Evolutionary conservation across 2,329 filamentous ascomycete genomes (phyloP).

Genomic region (Dactylellina drechsleri): DNA sequence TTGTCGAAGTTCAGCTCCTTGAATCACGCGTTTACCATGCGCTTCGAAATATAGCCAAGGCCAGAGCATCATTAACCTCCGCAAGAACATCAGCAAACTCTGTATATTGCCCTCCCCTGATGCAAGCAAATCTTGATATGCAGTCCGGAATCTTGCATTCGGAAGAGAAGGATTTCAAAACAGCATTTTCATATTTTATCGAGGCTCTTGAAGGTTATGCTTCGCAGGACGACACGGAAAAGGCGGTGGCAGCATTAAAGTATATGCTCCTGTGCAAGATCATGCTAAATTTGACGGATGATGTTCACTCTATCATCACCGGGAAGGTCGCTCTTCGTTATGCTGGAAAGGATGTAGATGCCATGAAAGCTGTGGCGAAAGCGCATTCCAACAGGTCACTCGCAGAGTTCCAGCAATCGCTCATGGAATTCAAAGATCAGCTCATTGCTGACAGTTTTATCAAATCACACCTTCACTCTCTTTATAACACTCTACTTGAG

Average conservation of each 20-base stretch:
- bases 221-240: slow-evolving; percentile 83
- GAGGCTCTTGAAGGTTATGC: slow-evolving; percentile 98
- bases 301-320: slow-evolving; percentile 92
- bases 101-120: slow-evolving; percentile 92
- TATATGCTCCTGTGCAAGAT: slow-evolving; percentile 99
- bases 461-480: slow-evolving; percentile 90
- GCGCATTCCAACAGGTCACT: slow-evolving; percentile 94
- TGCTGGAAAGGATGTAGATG: slow-evolving; percentile 92
- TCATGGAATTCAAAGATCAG: slow-evolving; percentile 90
- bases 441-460: slow-evolving; percentile 95
- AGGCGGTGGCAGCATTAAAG: slow-evolving; percentile 96
- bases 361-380: slow-evolving; percentile 98
- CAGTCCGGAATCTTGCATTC: slow-evolving; percentile 99
- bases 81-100: slow-evolving; percentile 94
- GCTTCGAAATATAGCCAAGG: slow-evolving; percentile 94
- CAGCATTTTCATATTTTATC: slow-evolving; percentile 98
- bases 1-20: slow-evolving; percentile 96
- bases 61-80: slow-evolving; percentile 90
- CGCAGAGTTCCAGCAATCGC: slow-evolving; percentile 94
- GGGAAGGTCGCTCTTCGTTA: slow-evolving; percentile 98
- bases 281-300: slow-evolving; percentile 96
- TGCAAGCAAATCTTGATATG: slow-evolving; percentile 98
- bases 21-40: slow-evolving; percentile 98
- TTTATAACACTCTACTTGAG: slow-evolving; percentile 99
- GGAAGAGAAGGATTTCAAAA: slow-evolving; percentile 99